Base-by-base conservation (phyloP, 2,329 filamentous ascomycete genomes). In the Herpotrichia juniperi region DNA sequence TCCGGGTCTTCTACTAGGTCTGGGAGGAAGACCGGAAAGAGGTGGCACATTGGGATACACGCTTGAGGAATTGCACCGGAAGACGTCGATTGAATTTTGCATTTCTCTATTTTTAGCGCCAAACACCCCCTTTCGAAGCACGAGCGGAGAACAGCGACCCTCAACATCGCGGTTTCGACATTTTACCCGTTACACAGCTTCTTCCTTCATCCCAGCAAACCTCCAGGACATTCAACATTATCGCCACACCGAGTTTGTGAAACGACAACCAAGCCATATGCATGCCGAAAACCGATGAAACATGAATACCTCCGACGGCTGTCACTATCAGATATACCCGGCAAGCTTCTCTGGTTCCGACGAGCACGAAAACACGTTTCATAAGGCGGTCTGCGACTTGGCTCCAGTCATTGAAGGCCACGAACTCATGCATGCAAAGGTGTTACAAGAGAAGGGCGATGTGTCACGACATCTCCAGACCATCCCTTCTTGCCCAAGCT, bases 1-100 rank as follows among this genome's bases (percentile, higher is more conserved):
- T 67, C 14, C 62, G 64, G n/a, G 53, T 67, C 1, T 73, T 72
- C 46, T 72, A 68, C 53, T 73, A 56, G 25, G 21, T 10, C 19
- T 7, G 34, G 12, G 6, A 4, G 16, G 16, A 7, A 17, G 16
- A 17, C 6, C n/a, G 34, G 19, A 25, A 7, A n/a, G 12, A 21
- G 10, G 19, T 7, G n/a, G 21, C 9, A 45, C 4, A 45, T 6
- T 8, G 28, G 17, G 26, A 24, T 26, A 10, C 3, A 42, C 8
- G 40, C 14, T 19, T 7, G 17, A 42, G 24, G 26, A 37, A 17
- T n/a, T n/a, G n/a, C n/a, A n/a, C n/a, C n/a, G n/a, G n/a, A n/a
- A n/a, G n/a, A n/a, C n/a, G n/a, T n/a, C n/a, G n/a, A n/a, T n/a
- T n/a, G n/a, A n/a, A n/a, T n/a, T n/a, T n/a, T n/a, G n/a, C n/a